Evolutionary conservation across 306 rosid genomes (phyloP), one percentile per base, ranked within the genome.

Genomic region (Fagus crenata): DNA sequence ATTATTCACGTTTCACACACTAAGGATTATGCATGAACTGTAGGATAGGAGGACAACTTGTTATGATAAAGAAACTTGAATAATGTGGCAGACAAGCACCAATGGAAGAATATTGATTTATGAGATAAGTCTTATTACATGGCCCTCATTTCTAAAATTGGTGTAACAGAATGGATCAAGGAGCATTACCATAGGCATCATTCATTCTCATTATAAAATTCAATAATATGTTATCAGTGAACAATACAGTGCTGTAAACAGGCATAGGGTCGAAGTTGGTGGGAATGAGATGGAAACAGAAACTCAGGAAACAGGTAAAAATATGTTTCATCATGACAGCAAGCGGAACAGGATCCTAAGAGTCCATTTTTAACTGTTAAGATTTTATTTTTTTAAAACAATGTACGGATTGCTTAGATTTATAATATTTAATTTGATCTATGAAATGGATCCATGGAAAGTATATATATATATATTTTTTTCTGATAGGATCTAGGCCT

Each of bases 11-110:
- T 4, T 53, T 53, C 59, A 53, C 56, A 53, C 2, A 7, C 7
- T 4, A 5, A 14, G 22, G 28, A 53, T 2, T 53, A 53, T 1
- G 59, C 59, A 53, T 17, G 28, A 53, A 17, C 59, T n/a, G 22
- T n/a, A 17, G 59, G 59, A 17, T 8, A 46, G 51, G 51, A 46
- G 51, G 51, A 53, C 5, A 17, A 1, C 28, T 53, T 17, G 12
- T 53, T 17, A n/a, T 53, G 13, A 53, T 1, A 17, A 53, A 53
- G 51, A 53, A 53, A 4, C 59, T 53, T 14, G 59, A 17, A 14
- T 12, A 53, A 13, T 53, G 59, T 53, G 59, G 59, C 59, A 53
- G 59, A 53, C 59, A 53, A 53, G 59, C 59, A n/a, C 59, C 59
- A 53, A 12, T 53, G 59, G 15, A n/a, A 53, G 28, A 6, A 17